Evolutionary conservation across 345 rosid species (phyloP).

Genomic region (Arabis alpina): DNA sequence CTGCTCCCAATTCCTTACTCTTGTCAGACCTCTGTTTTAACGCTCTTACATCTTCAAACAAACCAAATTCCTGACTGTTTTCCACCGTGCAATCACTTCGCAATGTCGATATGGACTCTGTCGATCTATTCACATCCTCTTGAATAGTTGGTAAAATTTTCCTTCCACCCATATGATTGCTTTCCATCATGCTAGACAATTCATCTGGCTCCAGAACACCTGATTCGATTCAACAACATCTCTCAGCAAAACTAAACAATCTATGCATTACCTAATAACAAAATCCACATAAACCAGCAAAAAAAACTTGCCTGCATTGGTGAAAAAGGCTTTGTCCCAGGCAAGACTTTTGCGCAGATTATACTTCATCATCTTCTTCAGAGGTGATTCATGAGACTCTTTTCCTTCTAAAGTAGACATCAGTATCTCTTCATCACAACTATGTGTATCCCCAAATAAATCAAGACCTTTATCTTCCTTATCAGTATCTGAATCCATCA

Average conservation of each 20-base stretch:
- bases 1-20: constrained; percentile 38
- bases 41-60: constrained; percentile 79
- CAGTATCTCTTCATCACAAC: constrained; percentile 35
- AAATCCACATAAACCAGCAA: neutral
- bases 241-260: constrained; percentile 23
- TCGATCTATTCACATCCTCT: constrained; percentile 72
- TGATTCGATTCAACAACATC: constrained; percentile 37
- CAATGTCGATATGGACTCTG: constrained; percentile 76
- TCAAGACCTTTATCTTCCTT: constrained; percentile 43
- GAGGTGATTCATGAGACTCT: constrained; percentile 44
- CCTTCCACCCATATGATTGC: constrained; percentile 47
- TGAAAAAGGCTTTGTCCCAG: constrained; percentile 96
- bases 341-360: constrained; percentile 89
- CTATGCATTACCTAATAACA: neutral
- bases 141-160: constrained; percentile 59
- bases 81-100: constrained; percentile 65
- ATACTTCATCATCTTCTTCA: constrained; percentile 48
- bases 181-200: constrained; percentile 72
- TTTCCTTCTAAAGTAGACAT: constrained; percentile 37
- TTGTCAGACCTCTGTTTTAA: constrained; percentile 67
- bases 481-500: constrained; percentile 46
- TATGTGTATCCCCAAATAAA: constrained; percentile 42
- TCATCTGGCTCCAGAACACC: constrained; percentile 93
- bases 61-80: constrained; percentile 55
- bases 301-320: constrained; percentile 65